Percentiles rank a stretch among this genome's conserved stretches.
Evolutionary conservation across 768 basidiomycete genomes (phyloP).

Genomic region (Suillus tomentosus): DNA sequence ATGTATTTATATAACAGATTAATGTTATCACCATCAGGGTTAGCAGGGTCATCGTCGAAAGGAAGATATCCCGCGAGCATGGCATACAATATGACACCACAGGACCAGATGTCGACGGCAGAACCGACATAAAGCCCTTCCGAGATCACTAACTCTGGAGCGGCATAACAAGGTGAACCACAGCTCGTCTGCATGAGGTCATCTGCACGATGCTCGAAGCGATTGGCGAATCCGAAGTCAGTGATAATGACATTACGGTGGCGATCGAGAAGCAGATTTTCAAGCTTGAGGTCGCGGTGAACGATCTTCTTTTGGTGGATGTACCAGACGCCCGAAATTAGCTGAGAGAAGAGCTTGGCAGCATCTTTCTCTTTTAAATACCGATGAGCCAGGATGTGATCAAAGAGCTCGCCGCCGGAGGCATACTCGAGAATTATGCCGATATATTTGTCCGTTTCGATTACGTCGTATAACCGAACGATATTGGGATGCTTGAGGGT

Average conservation of each 20-base stretch:
- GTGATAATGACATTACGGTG: slow-evolving; percentile 99
- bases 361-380: slow-evolving; percentile 95
- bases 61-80: slow-evolving; percentile 98
- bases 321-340: slow-evolving; percentile 98
- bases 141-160: slow-evolving; percentile 95
- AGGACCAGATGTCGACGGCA: slow-evolving; percentile 97
- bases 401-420: slow-evolving; percentile 97
- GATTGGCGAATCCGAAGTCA: slow-evolving; percentile 98
- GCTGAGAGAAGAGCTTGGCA: slow-evolving; percentile 93
- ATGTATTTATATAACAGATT: slow-evolving; percentile 99
- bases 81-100: slow-evolving; percentile 93
- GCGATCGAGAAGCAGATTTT: slow-evolving; percentile 95
- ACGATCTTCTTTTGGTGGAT: slow-evolving; percentile 99
- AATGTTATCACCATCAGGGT: slow-evolving; percentile 99
- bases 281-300: slow-evolving; percentile 98
- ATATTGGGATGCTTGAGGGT: slow-evolving; percentile 97
- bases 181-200: slow-evolving; percentile 99
- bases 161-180: slow-evolving; percentile 97
- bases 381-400: slow-evolving; percentile 96
- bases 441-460: slow-evolving; percentile 99
- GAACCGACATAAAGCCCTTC: slow-evolving; percentile 97
- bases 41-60: slow-evolving; percentile 98
- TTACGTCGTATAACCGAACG: slow-evolving; percentile 96
- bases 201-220: slow-evolving; percentile 88
- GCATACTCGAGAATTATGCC: slow-evolving; percentile 99